Base-by-base conservation (phyloP, 2,329 filamentous ascomycete species). In the Phialophora verrucosa region DNA sequence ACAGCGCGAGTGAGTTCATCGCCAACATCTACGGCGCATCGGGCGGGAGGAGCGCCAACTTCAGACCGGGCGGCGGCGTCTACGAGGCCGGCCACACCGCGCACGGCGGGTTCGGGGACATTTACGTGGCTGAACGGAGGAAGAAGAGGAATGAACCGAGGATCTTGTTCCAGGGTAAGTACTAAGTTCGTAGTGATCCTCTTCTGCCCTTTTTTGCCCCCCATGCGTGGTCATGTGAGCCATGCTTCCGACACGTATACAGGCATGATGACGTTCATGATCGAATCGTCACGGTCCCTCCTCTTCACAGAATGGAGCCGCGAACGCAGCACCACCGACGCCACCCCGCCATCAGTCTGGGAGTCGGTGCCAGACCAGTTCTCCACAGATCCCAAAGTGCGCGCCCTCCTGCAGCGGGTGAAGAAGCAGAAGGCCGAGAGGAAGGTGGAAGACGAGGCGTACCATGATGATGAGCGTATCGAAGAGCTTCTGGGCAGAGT, bases 1-100 rank as follows among this genome's bases (percentile, higher is more conserved):
- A 79, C 57, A 75, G 72, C n/a, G 75, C 76, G n/a, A 76, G 76
- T 8, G 78, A 79, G 65, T 68, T 79, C 20, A 78, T 79, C 76
- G 77, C 76, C 35, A 70, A 78, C n/a, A 61, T 66, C 35, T 66
- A 62, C 12, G 59, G 58, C 14, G 35, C 32, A 3, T 63, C 35
- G 29, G 59, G 59, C 10, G 63, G 63, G 25, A 25, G 58, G 27
- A 54, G 49, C n/a, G 58, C 62, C 12, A 58, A 56, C 42, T 62
- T 66, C 53, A 42, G n/a, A 38, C 63, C 63, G 1, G 63, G 63
- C 10, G 63, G 63, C 38, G 53, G 38, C 20, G 53, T 51, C 38
- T 66, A 62, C n/a, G 63, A 66, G 25, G 44, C 59, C 11, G 59
- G 63, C 29, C 42, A 57, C 38, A 56, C 54, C 10, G 57, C 63